phyloP scores from a whole-genome alignment of 2,329 filamentous ascomycete species.

The Fusarium bactridioides region DNA sequence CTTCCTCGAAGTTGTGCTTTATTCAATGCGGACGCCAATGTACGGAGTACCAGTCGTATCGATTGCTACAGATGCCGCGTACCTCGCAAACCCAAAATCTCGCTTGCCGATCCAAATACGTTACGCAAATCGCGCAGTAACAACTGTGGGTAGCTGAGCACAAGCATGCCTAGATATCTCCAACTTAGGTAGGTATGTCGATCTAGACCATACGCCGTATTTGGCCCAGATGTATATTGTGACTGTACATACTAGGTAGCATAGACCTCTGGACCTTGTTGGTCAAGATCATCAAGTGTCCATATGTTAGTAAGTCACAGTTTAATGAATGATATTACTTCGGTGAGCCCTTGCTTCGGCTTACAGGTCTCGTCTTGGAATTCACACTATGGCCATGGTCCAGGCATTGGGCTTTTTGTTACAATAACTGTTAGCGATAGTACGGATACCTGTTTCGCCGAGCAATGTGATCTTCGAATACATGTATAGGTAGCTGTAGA shows the following conservation, averaged over 20 bases:
- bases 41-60: constrained; percentile 1
- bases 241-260: not conserved
- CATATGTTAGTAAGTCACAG: not conserved
- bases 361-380: not conserved
- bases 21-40: not conserved
- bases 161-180: not conserved
- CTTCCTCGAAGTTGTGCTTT: not conserved
- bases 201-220: not conserved
- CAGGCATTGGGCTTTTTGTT: constrained; percentile 3
- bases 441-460: not conserved
- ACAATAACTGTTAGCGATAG: constrained; percentile 1
- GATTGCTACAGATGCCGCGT: not conserved
- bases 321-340: not conserved
- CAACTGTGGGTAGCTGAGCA: not conserved
- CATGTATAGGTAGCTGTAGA: not conserved
- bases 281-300: not conserved
- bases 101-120: constrained; percentile 24
- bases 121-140: not conserved
- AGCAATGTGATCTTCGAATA: not conserved
- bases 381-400: not conserved
- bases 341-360: not conserved
- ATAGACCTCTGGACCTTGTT: not conserved
- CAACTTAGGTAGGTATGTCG: not conserved
- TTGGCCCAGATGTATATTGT: not conserved
- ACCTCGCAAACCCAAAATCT: constrained; percentile 20